Percentiles rank a stretch among this genome's conserved stretches.
Evolutionary conservation across 306 rosid genomes (phyloP).

Genomic region (Vicia villosa): DNA sequence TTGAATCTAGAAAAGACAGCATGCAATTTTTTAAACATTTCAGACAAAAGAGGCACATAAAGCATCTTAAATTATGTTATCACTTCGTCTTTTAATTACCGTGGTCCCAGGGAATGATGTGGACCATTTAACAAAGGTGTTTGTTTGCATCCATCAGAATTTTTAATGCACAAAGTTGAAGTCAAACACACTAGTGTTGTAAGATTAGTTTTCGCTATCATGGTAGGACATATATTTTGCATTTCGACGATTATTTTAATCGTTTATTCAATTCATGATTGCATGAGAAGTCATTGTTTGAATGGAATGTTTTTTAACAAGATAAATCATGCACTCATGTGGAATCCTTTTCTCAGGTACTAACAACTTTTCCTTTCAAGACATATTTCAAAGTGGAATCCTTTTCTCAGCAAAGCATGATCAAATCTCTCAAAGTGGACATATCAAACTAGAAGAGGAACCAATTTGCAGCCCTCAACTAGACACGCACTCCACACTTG

Average conservation of each 20-base stretch:
- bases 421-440: conserved; percentile 43
- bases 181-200: conserved; percentile 20
- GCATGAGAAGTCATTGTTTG: conserved; percentile 11
- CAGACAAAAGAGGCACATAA: conserved; percentile 35
- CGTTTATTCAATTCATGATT: conserved; percentile 22
- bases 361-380: conserved; percentile 52
- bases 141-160: conserved; percentile 18
- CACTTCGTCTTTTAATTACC: conserved; percentile 21
- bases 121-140: conserved; percentile 41
- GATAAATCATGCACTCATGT: conserved; percentile 4
- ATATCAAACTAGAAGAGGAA: conserved; percentile 57
- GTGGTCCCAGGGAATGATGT: conserved; percentile 44
- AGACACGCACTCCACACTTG: conserved; percentile 35
- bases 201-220: conserved; percentile 22
- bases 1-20: conserved; percentile 18
- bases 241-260: conserved; percentile 11
- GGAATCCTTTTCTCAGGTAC: conserved; percentile 55
- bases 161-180: conserved; percentile 35
- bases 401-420: conserved; percentile 51
- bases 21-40: conserved; percentile 31
- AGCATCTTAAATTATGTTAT: conserved; percentile 43
- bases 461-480: conserved; percentile 46
- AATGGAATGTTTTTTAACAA: conserved; percentile 13
- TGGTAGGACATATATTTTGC: conserved; percentile 26
- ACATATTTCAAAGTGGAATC: conserved; percentile 51